phyloP scores from a whole-genome alignment of 257 asterid genomes.

The Solanum bulbocastanum region DNA sequence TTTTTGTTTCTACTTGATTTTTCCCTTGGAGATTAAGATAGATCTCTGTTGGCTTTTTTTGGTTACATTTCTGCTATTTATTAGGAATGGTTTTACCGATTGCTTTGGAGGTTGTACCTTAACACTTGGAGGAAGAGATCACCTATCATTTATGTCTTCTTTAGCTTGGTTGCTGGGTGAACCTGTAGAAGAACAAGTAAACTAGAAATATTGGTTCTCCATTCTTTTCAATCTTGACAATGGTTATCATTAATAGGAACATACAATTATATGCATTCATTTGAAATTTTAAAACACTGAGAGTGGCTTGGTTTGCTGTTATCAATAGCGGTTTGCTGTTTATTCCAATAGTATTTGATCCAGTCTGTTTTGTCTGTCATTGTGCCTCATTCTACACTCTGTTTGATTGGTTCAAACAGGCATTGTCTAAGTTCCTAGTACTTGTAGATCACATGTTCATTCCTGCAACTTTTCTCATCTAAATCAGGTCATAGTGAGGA shows the following conservation, averaged over 20 bases:
- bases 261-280: not conserved
- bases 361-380: not conserved
- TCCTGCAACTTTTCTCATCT: not conserved
- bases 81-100: not conserved
- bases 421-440: not conserved
- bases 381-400: not conserved
- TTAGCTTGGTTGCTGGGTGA: not conserved
- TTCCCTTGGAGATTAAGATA: not conserved
- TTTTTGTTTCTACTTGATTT: not conserved
- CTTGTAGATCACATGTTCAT: not conserved
- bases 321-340: not conserved
- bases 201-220: not conserved
- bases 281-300: not conserved
- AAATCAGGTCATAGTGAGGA: conserved; percentile 76
- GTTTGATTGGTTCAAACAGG: not conserved
- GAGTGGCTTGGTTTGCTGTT: not conserved
- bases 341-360: not conserved
- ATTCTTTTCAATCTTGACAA: not conserved
- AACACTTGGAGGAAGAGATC: not conserved
- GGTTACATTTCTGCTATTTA: not conserved
- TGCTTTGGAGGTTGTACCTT: not conserved
- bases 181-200: not conserved
- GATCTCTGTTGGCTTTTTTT: not conserved
- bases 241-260: not conserved
- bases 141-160: not conserved